Evolutionary conservation across 768 basidiomycete species (phyloP).

Genomic region (Pleurotus giganteus): DNA sequence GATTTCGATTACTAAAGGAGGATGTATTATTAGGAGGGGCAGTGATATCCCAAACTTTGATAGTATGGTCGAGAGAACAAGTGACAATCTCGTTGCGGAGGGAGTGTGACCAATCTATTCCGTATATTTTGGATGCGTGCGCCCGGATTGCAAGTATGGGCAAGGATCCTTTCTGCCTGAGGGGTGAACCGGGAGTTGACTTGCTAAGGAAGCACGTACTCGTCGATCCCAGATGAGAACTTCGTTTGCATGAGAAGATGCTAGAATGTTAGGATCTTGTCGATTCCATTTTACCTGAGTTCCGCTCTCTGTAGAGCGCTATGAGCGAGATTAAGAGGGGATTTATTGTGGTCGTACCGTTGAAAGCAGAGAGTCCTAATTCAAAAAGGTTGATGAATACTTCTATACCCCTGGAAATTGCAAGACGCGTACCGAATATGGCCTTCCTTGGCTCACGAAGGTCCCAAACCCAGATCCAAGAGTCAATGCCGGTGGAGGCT

Average conservation of each 20-base stretch:
- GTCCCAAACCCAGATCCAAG: constrained; percentile 96
- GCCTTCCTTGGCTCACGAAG: constrained; percentile 69
- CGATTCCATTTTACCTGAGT: constrained; percentile 99
- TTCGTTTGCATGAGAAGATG: constrained; percentile 84
- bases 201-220: constrained; percentile 39
- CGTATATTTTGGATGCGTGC: constrained; percentile 92
- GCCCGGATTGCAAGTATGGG: constrained; percentile 74
- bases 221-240: constrained; percentile 95
- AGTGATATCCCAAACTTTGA: constrained; percentile 81
- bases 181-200: background rate
- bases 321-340: background rate
- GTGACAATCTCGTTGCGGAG: constrained; percentile 81
- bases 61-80: constrained; percentile 91
- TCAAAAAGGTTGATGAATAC: background rate
- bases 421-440: constrained; percentile 68
- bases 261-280: constrained; percentile 80
- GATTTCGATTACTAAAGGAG: background rate
- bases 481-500: constrained; percentile 89
- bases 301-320: constrained; percentile 59
- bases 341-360: constrained; percentile 25
- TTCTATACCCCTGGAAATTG: constrained; percentile 14
- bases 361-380: constrained; percentile 43
- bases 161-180: constrained; percentile 80
- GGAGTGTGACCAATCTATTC: constrained; percentile 92
- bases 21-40: constrained; percentile 14